phyloP scores from a whole-genome alignment of 306 rosid genomes.

The Vigna unguiculata region DNA sequence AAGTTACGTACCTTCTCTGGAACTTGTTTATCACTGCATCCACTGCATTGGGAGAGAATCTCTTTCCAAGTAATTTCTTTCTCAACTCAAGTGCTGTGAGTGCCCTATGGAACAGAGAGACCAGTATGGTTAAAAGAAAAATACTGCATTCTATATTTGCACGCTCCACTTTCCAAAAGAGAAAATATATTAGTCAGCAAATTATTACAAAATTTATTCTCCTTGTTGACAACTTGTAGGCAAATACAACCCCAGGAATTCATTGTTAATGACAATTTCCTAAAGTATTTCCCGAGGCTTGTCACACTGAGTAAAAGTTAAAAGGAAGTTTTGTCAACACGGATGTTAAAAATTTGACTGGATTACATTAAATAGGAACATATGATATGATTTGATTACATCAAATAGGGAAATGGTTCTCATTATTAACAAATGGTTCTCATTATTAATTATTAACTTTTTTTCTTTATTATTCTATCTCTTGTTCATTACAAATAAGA shows the following conservation, averaged over 20 bases:
- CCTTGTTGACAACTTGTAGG: constrained; percentile 6
- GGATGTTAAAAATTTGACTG: neutral
- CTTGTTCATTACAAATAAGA: too few species aligned
- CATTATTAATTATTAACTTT: too few species aligned
- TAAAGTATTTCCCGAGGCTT: constrained; percentile 1
- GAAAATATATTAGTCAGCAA: constrained; percentile 26
- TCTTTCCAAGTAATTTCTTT: constrained; percentile 73
- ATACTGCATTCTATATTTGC: constrained; percentile 14
- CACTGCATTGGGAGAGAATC: constrained; percentile 58
- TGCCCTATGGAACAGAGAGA: constrained; percentile 62
- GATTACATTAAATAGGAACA: too few species aligned
- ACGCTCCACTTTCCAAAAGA: neutral
- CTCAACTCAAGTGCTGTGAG: constrained; percentile 76
- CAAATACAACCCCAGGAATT: constrained; percentile 14
- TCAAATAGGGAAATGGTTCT: too few species aligned
- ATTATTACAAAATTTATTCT: neutral
- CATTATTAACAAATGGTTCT: too few species aligned
- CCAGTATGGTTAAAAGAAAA: constrained; percentile 26
- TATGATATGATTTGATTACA: too few species aligned
- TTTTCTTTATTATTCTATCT: too few species aligned
- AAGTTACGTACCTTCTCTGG: constrained; percentile 63
- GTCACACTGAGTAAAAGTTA: too few species aligned
- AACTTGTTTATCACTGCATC: constrained; percentile 73
- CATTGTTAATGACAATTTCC: constrained; percentile 4
- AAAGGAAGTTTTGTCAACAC: too few species aligned